Base-by-base conservation (phyloP, 345 rosid species). In the Dovyalis caffra region DNA sequence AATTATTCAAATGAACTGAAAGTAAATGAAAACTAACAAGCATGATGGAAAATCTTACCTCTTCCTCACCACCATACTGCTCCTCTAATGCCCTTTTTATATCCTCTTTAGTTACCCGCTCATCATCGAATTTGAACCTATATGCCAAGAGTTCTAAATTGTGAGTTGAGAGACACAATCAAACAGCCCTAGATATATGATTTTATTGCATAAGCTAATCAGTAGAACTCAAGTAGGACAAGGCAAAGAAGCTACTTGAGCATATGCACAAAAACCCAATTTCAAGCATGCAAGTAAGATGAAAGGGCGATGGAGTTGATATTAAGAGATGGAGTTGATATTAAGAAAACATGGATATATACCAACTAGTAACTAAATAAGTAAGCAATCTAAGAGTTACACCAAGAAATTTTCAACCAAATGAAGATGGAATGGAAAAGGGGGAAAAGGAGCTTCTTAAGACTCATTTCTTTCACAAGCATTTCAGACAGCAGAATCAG, bases 61-160 rank as follows among this genome's bases (percentile, higher is more conserved):
- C 99, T 84, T 92, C 97, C 85, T 93, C 98, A 74, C 99, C 98
- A 73, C 99, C 99, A 77, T 90, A 95, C 87, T 95, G 99, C 88
- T 93, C 98, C 74, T 95, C 99, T 49, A 95, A 77, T 38, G 97
- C 99, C 86, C 92, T 89, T 80, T 90, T 92, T 72, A 86, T 37
- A 74, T 96, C 99, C 83, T 93, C 99, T 80, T 93, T 93, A 37
- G 98, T 93, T 65, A 96, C 99, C 77, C 97, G 86, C 75, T 96
- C 99, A 82, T 96, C 99, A 78, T 96, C 98, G 80, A 96, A 96
- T 81, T 95, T 95, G 83, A 88, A 93, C 99, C 99, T 95, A 43
- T 3, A 72, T 32, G 40, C 37, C 34, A 65, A 10, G 57, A 57
- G 26, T 57, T n/a, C 0, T 9, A 56, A 9, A 25, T 11, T 56